These are phyloP conservation scores for Penicillium arizonense DNA, from an alignment of 495 filamentous ascomycete genomes.

Conservation along the genomic window DNA sequence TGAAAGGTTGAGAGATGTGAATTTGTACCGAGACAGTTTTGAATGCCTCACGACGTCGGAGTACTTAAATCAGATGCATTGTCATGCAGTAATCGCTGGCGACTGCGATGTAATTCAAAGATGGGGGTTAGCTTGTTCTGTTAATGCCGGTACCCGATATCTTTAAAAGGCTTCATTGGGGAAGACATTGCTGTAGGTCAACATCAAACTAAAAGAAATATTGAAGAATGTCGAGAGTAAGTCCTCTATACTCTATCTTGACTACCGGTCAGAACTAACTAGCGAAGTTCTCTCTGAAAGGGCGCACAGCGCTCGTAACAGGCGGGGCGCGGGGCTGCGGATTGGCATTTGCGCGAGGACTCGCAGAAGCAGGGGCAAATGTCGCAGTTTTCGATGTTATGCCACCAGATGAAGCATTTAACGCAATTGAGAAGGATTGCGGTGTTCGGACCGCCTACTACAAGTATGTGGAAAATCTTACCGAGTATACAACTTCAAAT, in stretches of 20 bases:
- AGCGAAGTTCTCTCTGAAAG: conserved; percentile 37
- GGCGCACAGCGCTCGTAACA: conserved; percentile 76
- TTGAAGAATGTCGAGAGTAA: conserved; percentile 15
- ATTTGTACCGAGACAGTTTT: background rate
- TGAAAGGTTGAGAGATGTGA: too few relatives aligned
- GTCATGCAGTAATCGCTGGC: too few relatives aligned
- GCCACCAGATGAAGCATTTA: conserved; percentile 25
- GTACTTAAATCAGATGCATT: background rate
- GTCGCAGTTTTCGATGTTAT: conserved; percentile 64
- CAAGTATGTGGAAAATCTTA: conserved; percentile 43
- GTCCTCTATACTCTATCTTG: background rate
- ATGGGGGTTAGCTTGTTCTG: conserved; percentile 15
- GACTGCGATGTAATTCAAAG: conserved; percentile 3
- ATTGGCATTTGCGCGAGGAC: conserved; percentile 68
- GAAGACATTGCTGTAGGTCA: too few relatives aligned
- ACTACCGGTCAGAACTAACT: conserved; percentile 4
- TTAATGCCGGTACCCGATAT: conserved; percentile 6
- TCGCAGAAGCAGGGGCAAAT: conserved; percentile 84
- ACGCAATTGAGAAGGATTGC: conserved; percentile 28
- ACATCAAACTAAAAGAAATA: background rate
- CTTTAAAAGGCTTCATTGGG: background rate
- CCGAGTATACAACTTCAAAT: conserved; percentile 48
- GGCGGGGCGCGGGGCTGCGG: conserved; percentile 83
- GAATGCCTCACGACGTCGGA: background rate
- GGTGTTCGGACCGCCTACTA: conserved; percentile 39